phyloP scores from a whole-genome alignment of 2,329 filamentous ascomycete genomes.

The Grosmannia clavigera region DNA sequence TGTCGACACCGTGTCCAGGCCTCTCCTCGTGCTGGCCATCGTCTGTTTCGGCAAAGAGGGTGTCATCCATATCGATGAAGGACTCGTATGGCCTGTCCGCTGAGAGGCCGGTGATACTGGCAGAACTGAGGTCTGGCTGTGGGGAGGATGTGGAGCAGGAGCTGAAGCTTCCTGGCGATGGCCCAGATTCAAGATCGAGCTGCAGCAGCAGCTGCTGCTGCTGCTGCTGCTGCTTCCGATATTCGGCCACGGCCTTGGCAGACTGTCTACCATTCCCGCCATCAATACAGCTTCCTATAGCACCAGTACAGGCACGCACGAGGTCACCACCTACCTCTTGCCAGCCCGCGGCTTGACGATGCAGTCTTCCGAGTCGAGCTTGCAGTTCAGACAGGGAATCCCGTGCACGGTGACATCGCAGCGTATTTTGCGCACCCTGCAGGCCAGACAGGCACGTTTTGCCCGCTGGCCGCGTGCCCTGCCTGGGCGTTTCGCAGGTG shows the following conservation, averaged over 20 bases:
- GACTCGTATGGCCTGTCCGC: not conserved
- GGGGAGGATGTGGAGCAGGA: not conserved
- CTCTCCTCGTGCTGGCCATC: not conserved
- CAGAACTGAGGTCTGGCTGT: not conserved
- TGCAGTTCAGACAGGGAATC: conserved; percentile 8
- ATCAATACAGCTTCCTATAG: not conserved
- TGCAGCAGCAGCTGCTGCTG: not conserved
- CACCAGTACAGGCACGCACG: not conserved
- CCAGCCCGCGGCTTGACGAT: conserved; percentile 4
- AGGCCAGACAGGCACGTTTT: conserved; percentile 3
- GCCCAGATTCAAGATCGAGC: not conserved
- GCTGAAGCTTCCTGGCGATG: not conserved
- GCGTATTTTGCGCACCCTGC: conserved; percentile 7
- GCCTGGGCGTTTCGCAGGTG: not conserved
- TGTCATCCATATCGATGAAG: not conserved
- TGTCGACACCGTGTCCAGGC: not conserved
- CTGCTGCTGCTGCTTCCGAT: not conserved
- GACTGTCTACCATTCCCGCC: not conserved
- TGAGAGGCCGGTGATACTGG: not conserved
- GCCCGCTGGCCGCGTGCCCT: not conserved
- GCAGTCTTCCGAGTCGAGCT: conserved; percentile 6
- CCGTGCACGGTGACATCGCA: conserved; percentile 7
- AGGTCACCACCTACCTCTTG: not conserved
- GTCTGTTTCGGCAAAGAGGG: not conserved
- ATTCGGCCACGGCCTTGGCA: not conserved